Evolutionary conservation across 1,284 basidiomycete species (phyloP), one percentile per base, ranked within the genome.

Genomic region (Leccinum subrobustum): DNA sequence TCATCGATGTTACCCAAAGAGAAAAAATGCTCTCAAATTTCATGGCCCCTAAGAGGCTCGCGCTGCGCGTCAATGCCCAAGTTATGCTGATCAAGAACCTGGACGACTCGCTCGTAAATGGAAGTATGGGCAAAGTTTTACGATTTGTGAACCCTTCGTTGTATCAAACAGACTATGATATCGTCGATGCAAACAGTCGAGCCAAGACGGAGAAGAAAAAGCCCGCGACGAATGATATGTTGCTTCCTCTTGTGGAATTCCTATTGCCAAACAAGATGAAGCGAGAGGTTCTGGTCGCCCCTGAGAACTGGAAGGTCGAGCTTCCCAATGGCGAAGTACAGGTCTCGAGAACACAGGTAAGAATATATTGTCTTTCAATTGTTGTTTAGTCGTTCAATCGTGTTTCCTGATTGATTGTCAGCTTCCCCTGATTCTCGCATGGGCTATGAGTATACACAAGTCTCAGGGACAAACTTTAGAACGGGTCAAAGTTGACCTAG

Each of bases 361-460:
- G 60, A 39, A 35, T 6, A 52, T 52, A 3, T 16, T 16, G 3
- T 20, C 31, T 9, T 44, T 56, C 2, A 1, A 51, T 27, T 2
- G 3, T 6, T 55, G 18, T 25, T 23, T 1, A 6, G 23, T 11
- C 5, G 39, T 44, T 0, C 11, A n/a, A 18, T 12, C 25, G 5
- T n/a, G 7, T 52, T 57, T 52, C 6, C 57, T 60, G 18, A 63
- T 20, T 2, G 48, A 9, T 2, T 55, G 44, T 52, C 20, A 66
- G 90, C 74, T 95, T 2, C 93, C 92, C 0, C 76, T 96, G 35
- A 93, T 95, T 60, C 82, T 95, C n/a, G 85, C 92, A 0, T 95
- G 92, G 93, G 93, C 93, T 0, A 92, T 94, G 88, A 94, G 92
- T 57, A 97, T 97, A 57, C 95, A 98, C 75, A 97, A 98, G 75